Evolutionary conservation across 2,329 filamentous ascomycete species (phyloP), one percentile per base, ranked within the genome.

Genomic region (Talaromyces sp.): DNA sequence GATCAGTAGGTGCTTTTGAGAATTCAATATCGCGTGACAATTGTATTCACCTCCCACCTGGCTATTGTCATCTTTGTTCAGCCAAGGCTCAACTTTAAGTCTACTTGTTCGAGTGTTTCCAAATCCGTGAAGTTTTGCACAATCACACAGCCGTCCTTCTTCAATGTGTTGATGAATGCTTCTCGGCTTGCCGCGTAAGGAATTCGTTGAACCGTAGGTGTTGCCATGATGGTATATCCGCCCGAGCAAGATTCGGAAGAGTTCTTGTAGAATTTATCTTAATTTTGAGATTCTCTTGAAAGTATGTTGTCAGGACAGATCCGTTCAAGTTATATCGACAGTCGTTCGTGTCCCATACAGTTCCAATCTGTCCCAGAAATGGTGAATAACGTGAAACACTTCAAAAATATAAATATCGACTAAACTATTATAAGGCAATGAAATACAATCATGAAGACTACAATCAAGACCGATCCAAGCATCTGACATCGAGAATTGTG

Each of bases 71-170:
- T 73, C 64, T 17, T 65, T 62, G 51, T 75, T 71, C 15, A 75
- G 67, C 58, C 69, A 74, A n/a, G 72, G 73, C 58, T 70, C 67
- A 58, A 74, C 56, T 71, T 75, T 69, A 63, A 66, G 58, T 34
- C 73, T 67, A 5, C 76, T 34, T 73, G 60, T 29, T 69, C 72
- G 19, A 77, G 54, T 10, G 69, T 69, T 5, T 70, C 67, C 15
- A 66, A 45, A 47, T 71, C 67, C 2, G 75, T 74, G 64, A 77
- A 77, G 61, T 74, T 71, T 27, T 71, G 69, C 29, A 77, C 68
- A 40, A 77, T 72, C 8, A 76, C 76, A 45, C 75, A 75, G 25
- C 75, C 75, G 65, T 78, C 73, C 54, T 70, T 65, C 65, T 77
- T 73, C 27, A 77, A 62, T 1, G 75, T 74, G 7, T 72, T 68